Percentiles rank a stretch among this genome's conserved stretches.
Conservation (phyloP, 2,329 filamentous ascomycete species). For the Lasiodiplodia theobromae region DNA sequence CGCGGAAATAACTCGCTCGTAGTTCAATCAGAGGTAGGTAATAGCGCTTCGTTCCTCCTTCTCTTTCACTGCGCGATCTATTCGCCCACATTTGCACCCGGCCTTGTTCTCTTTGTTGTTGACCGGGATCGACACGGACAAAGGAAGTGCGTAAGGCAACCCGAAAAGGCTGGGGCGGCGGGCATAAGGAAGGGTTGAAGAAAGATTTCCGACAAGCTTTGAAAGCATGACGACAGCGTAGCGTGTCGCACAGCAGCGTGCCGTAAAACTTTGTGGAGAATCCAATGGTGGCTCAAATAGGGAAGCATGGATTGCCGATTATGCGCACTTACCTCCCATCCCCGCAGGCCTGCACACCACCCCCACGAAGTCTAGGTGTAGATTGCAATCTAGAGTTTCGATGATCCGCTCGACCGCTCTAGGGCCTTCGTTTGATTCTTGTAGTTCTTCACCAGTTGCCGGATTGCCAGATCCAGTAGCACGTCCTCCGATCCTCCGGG, state of each 20-base stretch:
- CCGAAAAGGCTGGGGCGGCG: not conserved
- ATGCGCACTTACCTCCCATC: not conserved
- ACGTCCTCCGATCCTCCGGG: constrained; percentile 78
- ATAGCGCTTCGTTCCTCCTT: not conserved
- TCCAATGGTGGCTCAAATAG: not conserved
- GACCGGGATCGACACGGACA: not conserved
- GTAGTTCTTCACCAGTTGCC: constrained; percentile 75
- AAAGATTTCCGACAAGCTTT: not conserved
- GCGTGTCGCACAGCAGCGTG: not conserved
- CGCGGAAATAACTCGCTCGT: constrained; percentile 7
- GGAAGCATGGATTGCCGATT: not conserved
- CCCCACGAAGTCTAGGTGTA: not conserved
- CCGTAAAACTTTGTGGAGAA: not conserved
- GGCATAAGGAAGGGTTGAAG: not conserved
- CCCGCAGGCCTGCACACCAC: not conserved
- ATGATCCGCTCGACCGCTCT: constrained; percentile 51
- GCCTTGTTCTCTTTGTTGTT: not conserved
- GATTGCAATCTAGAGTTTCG: constrained; percentile 49
- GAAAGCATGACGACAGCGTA: not conserved
- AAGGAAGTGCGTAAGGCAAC: not conserved
- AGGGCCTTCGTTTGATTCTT: constrained; percentile 63
- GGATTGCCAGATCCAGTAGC: constrained; percentile 71
- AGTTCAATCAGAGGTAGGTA: not conserved
- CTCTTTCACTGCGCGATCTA: not conserved
- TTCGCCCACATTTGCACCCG: not conserved